Base-by-base conservation (phyloP, 2,329 filamentous ascomycete genomes). In the Nothomitra cinnamomea region DNA sequence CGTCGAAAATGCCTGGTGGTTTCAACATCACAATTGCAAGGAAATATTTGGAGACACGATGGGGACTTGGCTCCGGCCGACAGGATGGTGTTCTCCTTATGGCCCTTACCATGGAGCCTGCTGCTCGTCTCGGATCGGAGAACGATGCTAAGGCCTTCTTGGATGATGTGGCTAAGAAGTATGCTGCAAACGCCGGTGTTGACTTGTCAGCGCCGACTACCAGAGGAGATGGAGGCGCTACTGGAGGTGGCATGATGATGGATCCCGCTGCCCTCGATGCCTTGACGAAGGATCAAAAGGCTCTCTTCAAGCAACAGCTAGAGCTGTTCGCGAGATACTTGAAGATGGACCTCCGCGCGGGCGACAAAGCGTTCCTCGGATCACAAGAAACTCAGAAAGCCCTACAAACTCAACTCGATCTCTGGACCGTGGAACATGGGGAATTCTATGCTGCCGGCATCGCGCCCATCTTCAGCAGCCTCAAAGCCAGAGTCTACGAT, bases 1-100 rank as follows among this genome's bases (percentile, higher is more conserved):
- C 92, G 1, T 95, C 92, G 28, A 98, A 98, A 73, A 98, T 98
- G 92, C 92, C 92, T 49, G 92, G 90, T 72, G 92, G 92, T 57
- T 98, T 98, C 79, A 98, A 96, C 68, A 96, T 96, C 67, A 96
- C 90, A 64, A 78, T 87, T 12, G 87, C 94, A 48, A 80, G 92
- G 63, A 98, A 98, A 71, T 94, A 98, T 65, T 73, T 98, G 45
- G 90, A 95, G 72, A 87, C 85, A 15, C 79, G 87, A 68, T 98
- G 90, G 88, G 92, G 92, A 54, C 73, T 98, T 55, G 87, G 76
- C 2, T 66, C 83, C 22, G 92, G 92, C 25, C 79, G 92, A 63
- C 92, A 98, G 66, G 92, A 98, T 65, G 88, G 89, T 61, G 86
- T 86, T 50, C 74, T 98, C 57, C 73, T 96, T 55, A 72, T 96